These are phyloP conservation scores for Cajanus cajan DNA, from an alignment of 306 rosid genomes.

Conservation along the genomic window DNA sequence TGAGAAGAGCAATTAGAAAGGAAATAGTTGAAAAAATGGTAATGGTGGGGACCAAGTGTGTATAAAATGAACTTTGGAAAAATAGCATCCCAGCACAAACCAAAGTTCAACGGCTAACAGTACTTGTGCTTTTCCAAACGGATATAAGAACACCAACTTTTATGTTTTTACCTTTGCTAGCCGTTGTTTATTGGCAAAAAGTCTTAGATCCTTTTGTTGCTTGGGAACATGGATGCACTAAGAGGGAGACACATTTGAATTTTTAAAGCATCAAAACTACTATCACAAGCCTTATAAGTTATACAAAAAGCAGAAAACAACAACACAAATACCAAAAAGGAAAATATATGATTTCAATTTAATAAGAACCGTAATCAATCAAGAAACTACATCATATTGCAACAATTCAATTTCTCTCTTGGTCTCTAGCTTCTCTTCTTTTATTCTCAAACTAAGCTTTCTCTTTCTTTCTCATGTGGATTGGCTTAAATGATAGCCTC, in stretches of 20 bases:
- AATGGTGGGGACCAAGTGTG: not conserved
- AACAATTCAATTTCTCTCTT: no score
- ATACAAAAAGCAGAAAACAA: not conserved
- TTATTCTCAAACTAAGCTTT: no score
- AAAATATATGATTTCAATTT: no score
- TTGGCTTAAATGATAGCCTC: not conserved
- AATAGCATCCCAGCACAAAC: not conserved
- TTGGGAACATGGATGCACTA: not conserved
- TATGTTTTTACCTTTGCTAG: not conserved
- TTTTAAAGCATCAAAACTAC: not conserved
- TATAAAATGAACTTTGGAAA: not conserved
- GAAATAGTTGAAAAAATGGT: not conserved
- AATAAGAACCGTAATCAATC: no score
- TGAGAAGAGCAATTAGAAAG: not conserved
- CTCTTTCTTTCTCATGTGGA: no score
- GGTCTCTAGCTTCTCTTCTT: no score
- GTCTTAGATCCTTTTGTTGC: not conserved
- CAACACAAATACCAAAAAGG: not conserved
- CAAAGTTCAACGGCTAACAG: not conserved
- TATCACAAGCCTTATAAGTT: not conserved
- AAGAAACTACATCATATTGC: no score
- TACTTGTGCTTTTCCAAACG: conserved; percentile 17
- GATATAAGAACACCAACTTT: not conserved
- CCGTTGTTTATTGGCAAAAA: conserved; percentile 21
- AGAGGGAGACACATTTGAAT: not conserved